Evolutionary conservation across 2,329 filamentous ascomycete genomes (phyloP).

Genomic region (Colletotrichum sp.): DNA sequence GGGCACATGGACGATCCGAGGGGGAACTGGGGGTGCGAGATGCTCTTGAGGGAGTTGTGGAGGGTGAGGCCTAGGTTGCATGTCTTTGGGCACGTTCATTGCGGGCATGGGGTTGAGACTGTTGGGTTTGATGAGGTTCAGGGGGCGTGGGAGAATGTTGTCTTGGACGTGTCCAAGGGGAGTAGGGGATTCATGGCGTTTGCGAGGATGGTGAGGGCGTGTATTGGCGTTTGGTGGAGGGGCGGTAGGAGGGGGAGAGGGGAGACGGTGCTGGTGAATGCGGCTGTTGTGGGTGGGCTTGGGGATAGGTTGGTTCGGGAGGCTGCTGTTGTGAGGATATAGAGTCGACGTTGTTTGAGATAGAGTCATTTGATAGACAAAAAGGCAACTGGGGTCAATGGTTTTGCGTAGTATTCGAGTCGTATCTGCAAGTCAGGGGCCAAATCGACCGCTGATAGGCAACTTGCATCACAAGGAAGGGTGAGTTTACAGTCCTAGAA

Average conservation of each 20-base stretch:
- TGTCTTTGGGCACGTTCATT: conserved; percentile 45
- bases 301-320: background rate
- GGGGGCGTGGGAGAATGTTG: conserved; percentile 26
- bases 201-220: background rate
- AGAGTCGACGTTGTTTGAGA: fast-evolving
- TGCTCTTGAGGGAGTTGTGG: conserved; percentile 34
- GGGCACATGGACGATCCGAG: conserved; percentile 37
- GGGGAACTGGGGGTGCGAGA: conserved; percentile 32
- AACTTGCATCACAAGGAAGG: background rate
- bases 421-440: background rate
- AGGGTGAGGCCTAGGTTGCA: conserved; percentile 35
- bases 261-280: conserved; percentile 2
- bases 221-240: background rate
- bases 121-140: conserved; percentile 33
- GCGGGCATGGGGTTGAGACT: conserved; percentile 34
- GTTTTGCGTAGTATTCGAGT: background rate
- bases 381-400: background rate
- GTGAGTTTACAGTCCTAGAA: background rate
- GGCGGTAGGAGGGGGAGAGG: background rate
- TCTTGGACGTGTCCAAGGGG: background rate
- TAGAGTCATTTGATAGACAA: background rate
- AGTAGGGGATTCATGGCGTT: background rate
- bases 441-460: background rate
- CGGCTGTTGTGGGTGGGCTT: background rate
- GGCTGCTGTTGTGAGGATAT: conserved; percentile 3